phyloP scores from a whole-genome alignment of 345 rosid genomes.

The Linum tenue region DNA sequence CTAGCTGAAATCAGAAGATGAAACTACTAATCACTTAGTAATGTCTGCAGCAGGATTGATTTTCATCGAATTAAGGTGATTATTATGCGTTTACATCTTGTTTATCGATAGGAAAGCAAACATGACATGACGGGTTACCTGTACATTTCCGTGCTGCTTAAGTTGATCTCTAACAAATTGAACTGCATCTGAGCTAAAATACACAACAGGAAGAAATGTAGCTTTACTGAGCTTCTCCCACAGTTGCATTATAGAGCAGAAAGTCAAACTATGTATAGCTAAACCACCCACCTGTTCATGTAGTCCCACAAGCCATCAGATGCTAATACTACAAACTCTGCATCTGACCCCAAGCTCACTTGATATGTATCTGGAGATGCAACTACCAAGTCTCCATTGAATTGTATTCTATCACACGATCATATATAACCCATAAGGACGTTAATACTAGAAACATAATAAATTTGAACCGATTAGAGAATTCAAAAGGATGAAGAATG shows the following conservation, averaged over 20 bases:
- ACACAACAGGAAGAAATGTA: conserved; percentile 10
- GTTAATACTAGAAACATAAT: background rate
- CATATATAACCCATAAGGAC: background rate
- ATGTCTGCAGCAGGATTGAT: background rate
- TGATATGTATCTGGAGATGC: conserved; percentile 71
- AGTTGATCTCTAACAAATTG: conserved; percentile 70
- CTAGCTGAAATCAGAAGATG: conserved; percentile 45
- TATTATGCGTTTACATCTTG: too few relatives aligned
- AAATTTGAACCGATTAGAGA: background rate
- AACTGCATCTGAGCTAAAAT: conserved; percentile 66
- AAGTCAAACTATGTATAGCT: background rate
- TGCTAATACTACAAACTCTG: conserved; percentile 71
- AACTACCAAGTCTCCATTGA: conserved; percentile 64
- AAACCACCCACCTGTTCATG: conserved; percentile 70
- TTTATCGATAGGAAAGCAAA: background rate
- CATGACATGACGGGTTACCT: conserved; percentile 30
- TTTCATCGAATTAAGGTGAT: background rate
- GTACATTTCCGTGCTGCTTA: conserved; percentile 83
- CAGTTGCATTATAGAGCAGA: background rate
- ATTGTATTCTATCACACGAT: conserved; percentile 38
- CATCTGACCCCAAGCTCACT: conserved; percentile 60
- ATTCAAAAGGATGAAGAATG: background rate
- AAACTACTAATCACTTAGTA: conserved; percentile 2
- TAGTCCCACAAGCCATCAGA: conserved; percentile 98
- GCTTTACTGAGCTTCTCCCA: background rate